Evolutionary conservation across 345 rosid species (phyloP).

Genomic region (Lepidium sativum): DNA sequence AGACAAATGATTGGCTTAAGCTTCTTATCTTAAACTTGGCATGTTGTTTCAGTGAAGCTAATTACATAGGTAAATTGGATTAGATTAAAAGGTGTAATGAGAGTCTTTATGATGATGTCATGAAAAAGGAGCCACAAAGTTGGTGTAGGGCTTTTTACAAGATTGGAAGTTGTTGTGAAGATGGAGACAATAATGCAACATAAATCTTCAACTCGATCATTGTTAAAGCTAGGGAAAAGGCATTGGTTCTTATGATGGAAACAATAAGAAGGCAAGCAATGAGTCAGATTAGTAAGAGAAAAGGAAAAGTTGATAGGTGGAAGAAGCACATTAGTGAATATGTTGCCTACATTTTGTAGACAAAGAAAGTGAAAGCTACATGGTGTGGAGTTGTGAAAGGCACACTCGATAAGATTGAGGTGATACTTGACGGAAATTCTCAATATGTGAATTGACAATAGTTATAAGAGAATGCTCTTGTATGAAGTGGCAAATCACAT

Average conservation of each 20-base stretch:
- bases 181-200: background rate
- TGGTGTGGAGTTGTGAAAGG: background rate
- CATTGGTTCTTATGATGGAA: background rate
- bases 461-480: background rate
- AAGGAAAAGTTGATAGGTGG: background rate
- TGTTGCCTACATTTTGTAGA: background rate
- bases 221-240: background rate
- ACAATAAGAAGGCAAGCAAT: background rate
- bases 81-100: background rate
- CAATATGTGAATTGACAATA: background rate
- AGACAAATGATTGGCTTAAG: background rate
- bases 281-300: background rate
- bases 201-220: background rate
- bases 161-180: background rate
- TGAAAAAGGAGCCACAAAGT: background rate
- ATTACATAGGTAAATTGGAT: background rate
- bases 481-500: background rate
- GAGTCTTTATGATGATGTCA: background rate
- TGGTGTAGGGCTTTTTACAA: background rate
- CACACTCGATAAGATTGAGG: background rate
- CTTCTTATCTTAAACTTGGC: background rate
- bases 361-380: background rate
- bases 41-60: background rate
- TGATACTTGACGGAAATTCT: background rate
- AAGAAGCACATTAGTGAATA: background rate